A percentile compares a stretch with the other conserved stretches of the same genome.
These are phyloP conservation scores for Neoboletus magnificus DNA, from an alignment of 768 basidiomycete genomes.

Conservation along the genomic window DNA sequence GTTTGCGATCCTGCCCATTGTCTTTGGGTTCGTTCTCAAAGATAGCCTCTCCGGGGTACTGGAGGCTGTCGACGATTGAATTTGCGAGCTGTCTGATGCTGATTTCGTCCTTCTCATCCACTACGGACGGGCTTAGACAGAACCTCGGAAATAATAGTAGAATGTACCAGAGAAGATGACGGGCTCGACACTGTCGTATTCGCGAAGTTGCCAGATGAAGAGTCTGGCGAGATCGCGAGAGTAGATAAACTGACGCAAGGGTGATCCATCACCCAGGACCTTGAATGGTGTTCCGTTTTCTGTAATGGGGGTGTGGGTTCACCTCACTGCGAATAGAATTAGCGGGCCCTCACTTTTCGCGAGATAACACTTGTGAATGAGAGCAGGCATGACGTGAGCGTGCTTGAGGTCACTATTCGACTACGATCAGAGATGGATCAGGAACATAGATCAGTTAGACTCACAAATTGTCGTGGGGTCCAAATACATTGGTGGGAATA, in stretches of 20 bases:
- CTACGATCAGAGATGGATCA: constrained; percentile 1
- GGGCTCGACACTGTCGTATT: constrained; percentile 91
- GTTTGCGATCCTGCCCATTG: constrained; percentile 96
- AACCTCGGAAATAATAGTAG: not conserved
- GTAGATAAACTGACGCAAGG: constrained; percentile 96
- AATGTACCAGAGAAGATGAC: constrained; percentile 80
- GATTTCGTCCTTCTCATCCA: constrained; percentile 91
- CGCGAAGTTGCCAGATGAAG: constrained; percentile 88
- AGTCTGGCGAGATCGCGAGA: constrained; percentile 94
- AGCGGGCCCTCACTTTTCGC: constrained; percentile 65
- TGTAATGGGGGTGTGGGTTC: constrained; percentile 37
- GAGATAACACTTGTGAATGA: constrained; percentile 90
- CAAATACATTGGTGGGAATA: constrained; percentile 98
- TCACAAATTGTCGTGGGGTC: constrained; percentile 91
- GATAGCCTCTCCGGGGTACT: constrained; percentile 70
- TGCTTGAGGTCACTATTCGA: constrained; percentile 72
- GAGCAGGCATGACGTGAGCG: constrained; percentile 91
- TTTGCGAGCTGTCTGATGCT: constrained; percentile 89
- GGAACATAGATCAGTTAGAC: constrained; percentile 13
- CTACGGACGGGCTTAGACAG: constrained; percentile 35
- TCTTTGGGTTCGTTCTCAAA: constrained; percentile 68
- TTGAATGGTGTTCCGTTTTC: constrained; percentile 77
- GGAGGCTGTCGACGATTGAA: constrained; percentile 82
- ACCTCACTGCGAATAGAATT: not conserved
- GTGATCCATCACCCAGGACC: constrained; percentile 88